Evolutionary conservation across 306 rosid species (phyloP).

Genomic region (Prunus davidiana): DNA sequence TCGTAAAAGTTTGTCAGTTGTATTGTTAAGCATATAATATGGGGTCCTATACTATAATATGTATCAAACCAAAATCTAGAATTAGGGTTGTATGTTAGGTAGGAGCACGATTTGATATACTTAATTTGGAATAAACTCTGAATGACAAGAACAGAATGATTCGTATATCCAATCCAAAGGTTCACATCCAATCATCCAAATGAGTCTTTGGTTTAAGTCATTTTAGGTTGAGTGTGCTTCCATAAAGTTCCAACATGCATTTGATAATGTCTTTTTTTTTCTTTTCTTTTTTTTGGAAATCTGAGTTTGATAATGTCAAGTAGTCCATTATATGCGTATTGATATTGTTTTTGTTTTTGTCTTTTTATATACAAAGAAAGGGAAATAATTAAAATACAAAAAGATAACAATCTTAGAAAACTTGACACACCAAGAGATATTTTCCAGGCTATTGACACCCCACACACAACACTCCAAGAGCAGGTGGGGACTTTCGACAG

Average conservation of each 20-base stretch:
- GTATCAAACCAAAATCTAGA: neutral
- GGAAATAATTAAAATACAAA: neutral
- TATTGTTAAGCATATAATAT: neutral
- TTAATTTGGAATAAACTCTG: constrained; percentile 7
- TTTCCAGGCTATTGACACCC: neutral
- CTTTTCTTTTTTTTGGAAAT: too few species aligned
- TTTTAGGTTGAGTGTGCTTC: too few species aligned
- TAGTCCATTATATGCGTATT: too few species aligned
- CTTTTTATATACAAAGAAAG: neutral
- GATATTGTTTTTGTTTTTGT: too few species aligned
- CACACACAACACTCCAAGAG: neutral
- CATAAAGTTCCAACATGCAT: too few species aligned
- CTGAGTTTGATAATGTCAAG: too few species aligned
- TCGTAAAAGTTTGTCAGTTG: neutral
- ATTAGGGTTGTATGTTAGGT: constrained; percentile 19
- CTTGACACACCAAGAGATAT: neutral
- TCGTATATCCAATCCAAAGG: constrained; percentile 4
- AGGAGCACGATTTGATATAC: constrained; percentile 18
- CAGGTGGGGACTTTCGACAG: neutral
- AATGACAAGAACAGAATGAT: constrained; percentile 10
- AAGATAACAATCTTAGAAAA: neutral
- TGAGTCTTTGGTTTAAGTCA: too few species aligned
- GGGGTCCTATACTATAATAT: too few species aligned
- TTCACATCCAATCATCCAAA: too few species aligned
- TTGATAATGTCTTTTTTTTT: too few species aligned